Base-by-base conservation (phyloP, 2,329 filamentous ascomycete species). In the Periconia macrospinosa region DNA sequence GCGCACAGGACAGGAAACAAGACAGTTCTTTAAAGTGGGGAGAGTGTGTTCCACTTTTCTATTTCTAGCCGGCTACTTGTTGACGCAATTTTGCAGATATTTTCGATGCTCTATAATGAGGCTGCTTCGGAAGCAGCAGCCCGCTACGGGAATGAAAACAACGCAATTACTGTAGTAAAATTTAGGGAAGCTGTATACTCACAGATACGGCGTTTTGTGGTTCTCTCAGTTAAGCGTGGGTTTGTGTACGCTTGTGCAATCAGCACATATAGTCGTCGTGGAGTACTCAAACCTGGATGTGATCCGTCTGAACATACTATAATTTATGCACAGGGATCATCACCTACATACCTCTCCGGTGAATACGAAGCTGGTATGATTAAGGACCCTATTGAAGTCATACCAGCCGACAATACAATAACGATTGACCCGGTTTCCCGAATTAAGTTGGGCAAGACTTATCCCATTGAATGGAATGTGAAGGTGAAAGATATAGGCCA, bases 381-480 rank as follows among this genome's bases (percentile, higher is more conserved):
- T 5, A 77, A 77, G 52, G 53, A 59, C 3, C 64, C 75, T 6
- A 61, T 78, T 6, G 64, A 62, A 30, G 65, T 78, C n/a, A 45
- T 58, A 9, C 65, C 67, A 1, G 53, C 52, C 1, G 54, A 46
- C n/a, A 45, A 46, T 1, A 49, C 56, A 3, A 56, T 71, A 20
- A 67, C 53, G n/a, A n/a, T 79, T 6, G 49, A 73, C 15, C 9
- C 14, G 0, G 63, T 70, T 33, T 79, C 76, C 3, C 68, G 76
- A 2, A 53, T 79, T 5, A 74, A 76, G 11, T 78, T 76, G 35
- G 70, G 68, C 2, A 78, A 78, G 17, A 30, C 35, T 1, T 65
- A 75, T 54, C 75, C 73, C 0, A 72, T 80, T 23, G 74, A 80
- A 47, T 72, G 74, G 59, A 78, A 79, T 47, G 63, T 77, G 40